Conservation (phyloP, 139 green algal species). For the Diplosphaera chodatii region DNA sequence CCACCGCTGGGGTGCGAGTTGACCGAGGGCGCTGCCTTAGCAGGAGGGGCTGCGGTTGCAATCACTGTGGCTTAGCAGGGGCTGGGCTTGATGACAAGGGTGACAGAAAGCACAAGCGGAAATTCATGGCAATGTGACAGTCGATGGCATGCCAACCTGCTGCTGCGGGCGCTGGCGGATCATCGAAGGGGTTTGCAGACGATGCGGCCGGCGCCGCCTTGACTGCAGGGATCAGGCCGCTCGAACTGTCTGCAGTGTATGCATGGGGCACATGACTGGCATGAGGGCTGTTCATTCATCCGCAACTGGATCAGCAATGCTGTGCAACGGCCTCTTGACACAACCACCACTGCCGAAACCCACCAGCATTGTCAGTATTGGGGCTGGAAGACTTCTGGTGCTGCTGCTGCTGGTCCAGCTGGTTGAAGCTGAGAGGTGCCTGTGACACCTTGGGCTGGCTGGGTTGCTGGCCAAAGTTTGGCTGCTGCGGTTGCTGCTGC, state of each 20-base stretch:
- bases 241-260: background rate
- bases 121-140: too few species aligned
- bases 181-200: background rate
- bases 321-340: too few species aligned
- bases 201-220: background rate
- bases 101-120: too few species aligned
- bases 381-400: background rate
- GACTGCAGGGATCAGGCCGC: background rate
- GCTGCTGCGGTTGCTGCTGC: background rate
- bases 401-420: background rate
- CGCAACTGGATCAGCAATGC: too few species aligned
- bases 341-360: too few species aligned
- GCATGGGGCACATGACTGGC: too few species aligned
- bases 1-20: background rate
- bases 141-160: too few species aligned
- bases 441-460: background rate
- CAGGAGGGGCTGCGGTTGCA: background rate
- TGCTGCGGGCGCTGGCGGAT: background rate
- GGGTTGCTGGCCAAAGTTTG: background rate
- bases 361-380: background rate
- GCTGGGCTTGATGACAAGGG: too few species aligned
- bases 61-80: too few species aligned
- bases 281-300: too few species aligned
- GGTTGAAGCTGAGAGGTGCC: too few species aligned
- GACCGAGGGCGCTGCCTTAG: background rate